phyloP scores from a whole-genome alignment of 257 asterid genomes.

The Prunella vulgaris region DNA sequence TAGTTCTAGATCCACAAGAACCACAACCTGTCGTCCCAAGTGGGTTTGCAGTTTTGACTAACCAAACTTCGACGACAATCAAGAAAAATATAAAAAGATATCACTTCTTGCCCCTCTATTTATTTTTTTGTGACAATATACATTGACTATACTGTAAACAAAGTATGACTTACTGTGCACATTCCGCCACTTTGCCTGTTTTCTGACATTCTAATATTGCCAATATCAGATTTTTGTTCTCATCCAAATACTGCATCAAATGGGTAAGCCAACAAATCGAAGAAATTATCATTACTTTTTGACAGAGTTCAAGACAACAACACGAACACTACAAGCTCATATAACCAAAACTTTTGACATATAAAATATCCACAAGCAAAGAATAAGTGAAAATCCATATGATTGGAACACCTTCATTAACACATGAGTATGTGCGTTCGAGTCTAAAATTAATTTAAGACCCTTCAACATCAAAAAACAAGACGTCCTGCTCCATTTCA shows the following conservation, averaged over 20 bases:
- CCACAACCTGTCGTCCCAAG: not conserved
- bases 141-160: not conserved
- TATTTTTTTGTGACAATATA: too few species aligned
- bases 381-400: not conserved
- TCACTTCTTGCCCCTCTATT: not conserved
- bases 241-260: conserved; percentile 78
- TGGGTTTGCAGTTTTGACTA: not conserved
- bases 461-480: not conserved
- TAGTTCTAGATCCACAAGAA: not conserved
- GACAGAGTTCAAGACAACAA: not conserved
- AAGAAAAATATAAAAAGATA: not conserved
- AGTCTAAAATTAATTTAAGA: not conserved
- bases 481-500: not conserved
- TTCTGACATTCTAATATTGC: conserved; percentile 89
- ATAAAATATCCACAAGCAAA: not conserved
- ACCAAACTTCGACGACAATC: not conserved
- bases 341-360: not conserved
- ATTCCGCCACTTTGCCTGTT: conserved; percentile 82
- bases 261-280: not conserved
- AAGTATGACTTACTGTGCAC: conserved; percentile 74
- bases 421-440: not conserved
- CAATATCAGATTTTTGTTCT: conserved; percentile 88
- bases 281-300: not conserved
- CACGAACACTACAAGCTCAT: too few species aligned
- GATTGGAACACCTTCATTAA: not conserved